phyloP scores from a whole-genome alignment of 2,329 filamentous ascomycete species.

The Aspergillus pseudoterreus region DNA sequence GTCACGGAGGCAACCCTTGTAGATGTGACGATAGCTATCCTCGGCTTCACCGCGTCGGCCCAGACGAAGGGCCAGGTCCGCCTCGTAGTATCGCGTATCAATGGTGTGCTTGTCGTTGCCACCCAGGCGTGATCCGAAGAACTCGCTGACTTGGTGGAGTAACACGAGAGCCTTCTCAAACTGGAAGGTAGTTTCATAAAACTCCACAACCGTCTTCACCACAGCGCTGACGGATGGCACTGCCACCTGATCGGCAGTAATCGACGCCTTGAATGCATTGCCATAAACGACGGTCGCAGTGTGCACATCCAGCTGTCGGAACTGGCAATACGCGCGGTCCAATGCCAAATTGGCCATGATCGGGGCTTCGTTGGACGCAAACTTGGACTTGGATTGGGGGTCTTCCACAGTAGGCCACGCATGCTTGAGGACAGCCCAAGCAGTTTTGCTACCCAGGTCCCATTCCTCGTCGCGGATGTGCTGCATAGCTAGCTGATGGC shows the following conservation, averaged over 20 bases:
- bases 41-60: constrained; percentile 30
- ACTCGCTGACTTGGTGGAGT: constrained; percentile 30
- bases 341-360: constrained; percentile 29
- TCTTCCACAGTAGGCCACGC: constrained; percentile 30
- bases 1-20: constrained; percentile 31
- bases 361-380: constrained; percentile 28
- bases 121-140: constrained; percentile 28
- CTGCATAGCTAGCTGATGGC: constrained; percentile 29
- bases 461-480: constrained; percentile 31
- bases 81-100: constrained; percentile 47
- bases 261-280: constrained; percentile 31
- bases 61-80: constrained; percentile 44
- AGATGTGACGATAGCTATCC: constrained; percentile 46
- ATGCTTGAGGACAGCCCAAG: constrained; percentile 29
- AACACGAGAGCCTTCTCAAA: constrained; percentile 30
- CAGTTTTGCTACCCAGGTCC: constrained; percentile 24
- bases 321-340: constrained; percentile 31
- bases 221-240: constrained; percentile 29
- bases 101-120: constrained; percentile 44
- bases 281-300: constrained; percentile 29
- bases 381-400: constrained; percentile 24
- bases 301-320: constrained; percentile 29
- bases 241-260: constrained; percentile 28
- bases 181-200: constrained; percentile 36
- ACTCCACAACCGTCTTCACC: constrained; percentile 34